These are phyloP conservation scores for Botrytis aclada DNA, from an alignment of 2,329 filamentous ascomycete genomes.

Conservation along the genomic window DNA sequence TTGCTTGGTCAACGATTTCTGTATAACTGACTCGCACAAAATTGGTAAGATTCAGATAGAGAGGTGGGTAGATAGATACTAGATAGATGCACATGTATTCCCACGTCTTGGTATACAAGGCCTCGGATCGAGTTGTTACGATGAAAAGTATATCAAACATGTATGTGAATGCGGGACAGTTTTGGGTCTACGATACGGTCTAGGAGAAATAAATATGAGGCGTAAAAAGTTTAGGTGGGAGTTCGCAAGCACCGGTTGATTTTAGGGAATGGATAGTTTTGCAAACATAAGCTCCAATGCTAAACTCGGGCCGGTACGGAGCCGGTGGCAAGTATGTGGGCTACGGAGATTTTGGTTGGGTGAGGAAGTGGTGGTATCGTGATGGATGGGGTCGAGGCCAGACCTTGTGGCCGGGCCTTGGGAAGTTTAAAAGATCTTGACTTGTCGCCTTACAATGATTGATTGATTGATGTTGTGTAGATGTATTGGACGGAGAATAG, in stretches of 20 bases:
- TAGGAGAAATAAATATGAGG: background rate
- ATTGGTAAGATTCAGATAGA: background rate
- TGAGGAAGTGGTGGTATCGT: constrained; percentile 3
- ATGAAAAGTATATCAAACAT: background rate
- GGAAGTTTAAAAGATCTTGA: background rate
- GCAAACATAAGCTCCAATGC: background rate
- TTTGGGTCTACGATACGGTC: background rate
- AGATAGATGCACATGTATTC: background rate
- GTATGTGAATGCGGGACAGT: background rate
- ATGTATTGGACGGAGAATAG: background rate
- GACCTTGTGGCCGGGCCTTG: constrained; percentile 8
- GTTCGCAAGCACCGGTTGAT: background rate
- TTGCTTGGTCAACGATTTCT: background rate
- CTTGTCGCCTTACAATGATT: background rate
- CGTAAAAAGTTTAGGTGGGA: background rate
- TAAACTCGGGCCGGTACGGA: constrained; percentile 9
- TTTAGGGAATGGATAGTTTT: background rate
- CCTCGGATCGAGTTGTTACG: constrained; percentile 7
- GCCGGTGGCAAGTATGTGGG: background rate
- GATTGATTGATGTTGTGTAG: background rate
- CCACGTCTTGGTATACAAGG: background rate
- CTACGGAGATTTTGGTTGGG: constrained; percentile 4
- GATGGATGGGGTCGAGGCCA: constrained; percentile 9
- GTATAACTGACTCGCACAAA: background rate
- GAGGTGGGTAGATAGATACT: background rate